Percentiles rank a stretch among this genome's conserved stretches.
Conservation (phyloP, 176 grass and related monocot genomes). For the Zea luxurians region DNA sequence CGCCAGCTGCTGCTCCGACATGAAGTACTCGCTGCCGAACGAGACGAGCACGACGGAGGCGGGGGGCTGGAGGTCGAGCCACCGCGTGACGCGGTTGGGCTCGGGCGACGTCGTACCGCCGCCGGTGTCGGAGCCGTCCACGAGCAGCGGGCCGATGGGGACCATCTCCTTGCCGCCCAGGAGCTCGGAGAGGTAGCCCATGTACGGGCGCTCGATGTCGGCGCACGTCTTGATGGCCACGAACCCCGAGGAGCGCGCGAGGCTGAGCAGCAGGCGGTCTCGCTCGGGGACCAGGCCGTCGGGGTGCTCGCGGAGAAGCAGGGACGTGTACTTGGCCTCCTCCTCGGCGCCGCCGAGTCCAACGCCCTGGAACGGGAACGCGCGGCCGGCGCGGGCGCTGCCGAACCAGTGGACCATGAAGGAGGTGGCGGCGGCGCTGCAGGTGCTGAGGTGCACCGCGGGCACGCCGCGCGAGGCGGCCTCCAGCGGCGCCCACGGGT, state of each 20-base stretch:
- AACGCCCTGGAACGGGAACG: constrained; percentile 55
- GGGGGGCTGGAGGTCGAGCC: constrained; percentile 49
- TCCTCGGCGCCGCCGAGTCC: constrained; percentile 44
- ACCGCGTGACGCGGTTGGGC: constrained; percentile 31
- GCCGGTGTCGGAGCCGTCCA: constrained; percentile 33
- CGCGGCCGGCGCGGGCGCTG: not conserved
- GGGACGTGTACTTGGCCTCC: constrained; percentile 40
- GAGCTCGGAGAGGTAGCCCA: constrained; percentile 61
- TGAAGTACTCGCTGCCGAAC: constrained; percentile 84
- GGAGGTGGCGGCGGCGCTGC: constrained; percentile 20
- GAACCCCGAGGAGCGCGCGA: constrained; percentile 53
- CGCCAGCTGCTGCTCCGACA: constrained; percentile 57
- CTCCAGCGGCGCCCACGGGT: constrained; percentile 62
- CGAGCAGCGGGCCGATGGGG: constrained; percentile 53
- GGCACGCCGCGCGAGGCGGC: not conserved
- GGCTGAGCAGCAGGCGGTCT: constrained; percentile 44
- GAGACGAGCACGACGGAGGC: constrained; percentile 65
- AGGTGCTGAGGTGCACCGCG: no score
- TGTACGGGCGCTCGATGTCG: constrained; percentile 57
- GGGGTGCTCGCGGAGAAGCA: constrained; percentile 21
- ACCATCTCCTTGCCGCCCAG: constrained; percentile 55
- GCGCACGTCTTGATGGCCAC: constrained; percentile 61
- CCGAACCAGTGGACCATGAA: constrained; percentile 48
- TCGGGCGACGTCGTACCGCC: not conserved
- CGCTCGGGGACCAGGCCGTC: constrained; percentile 25